Conservation (phyloP, 345 rosid genomes). For the Euclidium syriacum region DNA sequence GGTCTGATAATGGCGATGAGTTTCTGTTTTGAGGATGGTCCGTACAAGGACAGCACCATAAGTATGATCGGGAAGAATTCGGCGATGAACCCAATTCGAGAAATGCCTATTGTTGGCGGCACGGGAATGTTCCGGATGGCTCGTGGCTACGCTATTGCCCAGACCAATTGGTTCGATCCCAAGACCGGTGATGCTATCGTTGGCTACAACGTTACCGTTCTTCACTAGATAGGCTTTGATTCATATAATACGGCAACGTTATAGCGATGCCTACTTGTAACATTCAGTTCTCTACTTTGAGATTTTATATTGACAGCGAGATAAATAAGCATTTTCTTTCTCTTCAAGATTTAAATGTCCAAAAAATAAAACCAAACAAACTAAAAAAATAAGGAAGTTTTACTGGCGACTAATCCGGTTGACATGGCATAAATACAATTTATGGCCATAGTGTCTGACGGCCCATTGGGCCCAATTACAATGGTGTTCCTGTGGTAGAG, state of each 20-base stretch:
- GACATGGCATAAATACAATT: too few species aligned
- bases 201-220: slow-evolving; percentile 56
- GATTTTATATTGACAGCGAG: background rate
- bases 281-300: background rate
- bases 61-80: slow-evolving; percentile 48
- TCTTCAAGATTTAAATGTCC: background rate
- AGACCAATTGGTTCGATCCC: slow-evolving; percentile 37
- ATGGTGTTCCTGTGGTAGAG: too few species aligned
- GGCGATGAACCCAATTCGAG: slow-evolving; percentile 32
- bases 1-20: slow-evolving; percentile 51
- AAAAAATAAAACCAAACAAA: background rate
- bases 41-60: slow-evolving; percentile 59
- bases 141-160: slow-evolving; percentile 51
- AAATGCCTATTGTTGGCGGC: slow-evolving; percentile 64
- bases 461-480: too few species aligned
- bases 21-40: slow-evolving; percentile 48
- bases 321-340: background rate
- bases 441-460: too few species aligned
- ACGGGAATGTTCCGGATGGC: slow-evolving; percentile 58
- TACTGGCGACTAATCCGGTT: too few species aligned
- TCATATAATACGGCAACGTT: background rate
- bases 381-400: background rate
- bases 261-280: background rate
- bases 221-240: slow-evolving; percentile 31
- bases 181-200: slow-evolving; percentile 48